Evolutionary conservation across 2,329 filamentous ascomycete genomes (phyloP).

Genomic region (Neonectria magnoliae): DNA sequence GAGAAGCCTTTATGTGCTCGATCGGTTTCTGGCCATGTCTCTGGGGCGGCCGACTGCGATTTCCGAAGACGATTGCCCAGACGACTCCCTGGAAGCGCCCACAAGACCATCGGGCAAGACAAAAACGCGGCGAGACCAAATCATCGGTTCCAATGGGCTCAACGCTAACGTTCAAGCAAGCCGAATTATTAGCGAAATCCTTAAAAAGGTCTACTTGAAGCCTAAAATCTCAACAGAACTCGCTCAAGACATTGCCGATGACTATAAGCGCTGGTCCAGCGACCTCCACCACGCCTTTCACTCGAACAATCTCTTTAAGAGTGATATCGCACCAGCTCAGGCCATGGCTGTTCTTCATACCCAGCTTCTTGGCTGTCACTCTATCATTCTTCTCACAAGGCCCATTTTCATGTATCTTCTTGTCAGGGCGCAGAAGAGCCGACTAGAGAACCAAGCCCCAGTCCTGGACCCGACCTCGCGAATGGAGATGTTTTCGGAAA

Average conservation of each 20-base stretch:
- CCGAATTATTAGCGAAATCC: constrained; percentile 65
- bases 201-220: constrained; percentile 69
- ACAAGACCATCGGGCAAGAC: constrained; percentile 42
- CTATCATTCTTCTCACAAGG: constrained; percentile 69
- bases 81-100: constrained; percentile 52
- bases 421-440: constrained; percentile 48
- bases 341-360: constrained; percentile 70
- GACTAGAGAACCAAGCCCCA: background rate
- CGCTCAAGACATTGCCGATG: constrained; percentile 64
- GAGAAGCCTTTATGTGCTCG: constrained; percentile 72
- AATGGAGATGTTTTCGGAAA: constrained; percentile 59
- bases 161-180: constrained; percentile 67
- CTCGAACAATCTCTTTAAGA: constrained; percentile 46
- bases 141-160: constrained; percentile 48
- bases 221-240: constrained; percentile 66
- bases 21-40: constrained; percentile 70
- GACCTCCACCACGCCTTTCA: constrained; percentile 59
- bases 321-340: constrained; percentile 45
- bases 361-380: constrained; percentile 70
- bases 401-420: constrained; percentile 71
- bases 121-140: background rate
- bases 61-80: constrained; percentile 69
- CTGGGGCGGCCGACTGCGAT: constrained; percentile 71
- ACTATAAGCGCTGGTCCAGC: constrained; percentile 30
- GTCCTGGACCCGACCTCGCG: constrained; percentile 33